phyloP scores from a whole-genome alignment of 306 rosid genomes.

The Inga oerstediana region DNA sequence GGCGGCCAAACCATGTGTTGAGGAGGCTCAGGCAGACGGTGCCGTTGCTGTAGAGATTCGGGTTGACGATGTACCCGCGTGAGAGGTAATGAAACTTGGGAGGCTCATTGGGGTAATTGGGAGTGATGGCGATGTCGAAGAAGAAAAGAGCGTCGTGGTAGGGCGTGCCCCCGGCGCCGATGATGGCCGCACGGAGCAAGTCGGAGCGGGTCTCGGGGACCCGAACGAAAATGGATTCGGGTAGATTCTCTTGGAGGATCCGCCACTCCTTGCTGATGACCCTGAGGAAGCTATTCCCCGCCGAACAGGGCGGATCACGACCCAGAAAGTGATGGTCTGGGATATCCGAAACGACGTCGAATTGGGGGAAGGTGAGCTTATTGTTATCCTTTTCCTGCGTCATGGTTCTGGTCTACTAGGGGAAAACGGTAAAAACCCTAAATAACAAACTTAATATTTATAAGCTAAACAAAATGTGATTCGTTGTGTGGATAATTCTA shows the following conservation, averaged over 20 bases:
- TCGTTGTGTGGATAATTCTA: no score
- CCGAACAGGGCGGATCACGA: background rate
- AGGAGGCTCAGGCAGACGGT: slow-evolving; percentile 57
- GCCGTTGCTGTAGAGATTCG: slow-evolving; percentile 45
- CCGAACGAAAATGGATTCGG: slow-evolving; percentile 53
- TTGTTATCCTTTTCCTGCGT: background rate
- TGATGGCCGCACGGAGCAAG: slow-evolving; percentile 48
- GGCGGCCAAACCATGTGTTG: slow-evolving; percentile 45
- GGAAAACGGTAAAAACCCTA: background rate
- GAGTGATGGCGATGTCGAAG: slow-evolving; percentile 51
- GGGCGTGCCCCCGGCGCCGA: slow-evolving; percentile 62
- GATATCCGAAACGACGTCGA: slow-evolving; percentile 47
- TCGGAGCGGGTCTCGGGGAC: slow-evolving; percentile 42
- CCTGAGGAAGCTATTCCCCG: slow-evolving; percentile 2
- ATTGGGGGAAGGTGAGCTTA: slow-evolving; percentile 29
- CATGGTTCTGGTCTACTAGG: background rate
- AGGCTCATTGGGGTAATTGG: slow-evolving; percentile 45
- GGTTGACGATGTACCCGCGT: slow-evolving; percentile 43
- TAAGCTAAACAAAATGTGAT: background rate
- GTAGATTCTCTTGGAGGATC: slow-evolving; percentile 46
- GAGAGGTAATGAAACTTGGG: slow-evolving; percentile 50
- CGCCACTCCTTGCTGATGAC: slow-evolving; percentile 61
- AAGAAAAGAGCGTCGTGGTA: slow-evolving; percentile 60
- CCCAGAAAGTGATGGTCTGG: slow-evolving; percentile 41
- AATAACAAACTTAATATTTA: no score